Evolutionary conservation across 2,329 filamentous ascomycete genomes (phyloP).

Genomic region (Pseudogymnoascus sp.): DNA sequence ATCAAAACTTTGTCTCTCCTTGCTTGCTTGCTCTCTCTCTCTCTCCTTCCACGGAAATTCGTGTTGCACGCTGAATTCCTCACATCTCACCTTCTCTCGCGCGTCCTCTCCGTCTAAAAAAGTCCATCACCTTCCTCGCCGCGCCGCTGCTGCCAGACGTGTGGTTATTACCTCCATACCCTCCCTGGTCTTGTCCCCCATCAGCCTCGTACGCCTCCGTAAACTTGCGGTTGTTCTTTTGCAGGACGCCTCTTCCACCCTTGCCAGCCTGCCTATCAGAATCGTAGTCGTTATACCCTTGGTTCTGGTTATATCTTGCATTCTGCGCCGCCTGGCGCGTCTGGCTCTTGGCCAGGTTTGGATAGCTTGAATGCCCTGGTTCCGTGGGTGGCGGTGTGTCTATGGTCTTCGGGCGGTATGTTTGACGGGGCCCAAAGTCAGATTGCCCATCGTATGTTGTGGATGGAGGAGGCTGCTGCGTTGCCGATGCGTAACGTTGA

Average conservation of each 20-base stretch:
- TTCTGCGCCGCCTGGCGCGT: constrained; percentile 34
- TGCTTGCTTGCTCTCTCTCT: background rate
- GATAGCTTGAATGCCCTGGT: constrained; percentile 27
- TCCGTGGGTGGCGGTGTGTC: constrained; percentile 43
- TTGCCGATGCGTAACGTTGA: constrained; percentile 34
- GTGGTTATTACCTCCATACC: constrained; percentile 52
- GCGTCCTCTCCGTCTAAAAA: constrained; percentile 83
- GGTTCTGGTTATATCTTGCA: constrained; percentile 43
- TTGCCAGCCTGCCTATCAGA: constrained; percentile 26
- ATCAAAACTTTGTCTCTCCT: constrained; percentile 7
- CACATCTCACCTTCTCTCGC: constrained; percentile 53
- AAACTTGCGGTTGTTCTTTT: constrained; percentile 82
- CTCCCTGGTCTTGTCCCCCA: constrained; percentile 58
- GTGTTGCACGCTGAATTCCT: background rate
- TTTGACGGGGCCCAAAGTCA: constrained; percentile 21
- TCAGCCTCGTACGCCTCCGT: constrained; percentile 81
- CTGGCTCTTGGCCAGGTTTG: constrained; percentile 2
- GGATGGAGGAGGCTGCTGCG: background rate
- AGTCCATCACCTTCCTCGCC: constrained; percentile 93
- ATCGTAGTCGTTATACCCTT: constrained; percentile 39
- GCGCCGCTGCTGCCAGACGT: constrained; percentile 73
- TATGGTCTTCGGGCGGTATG: constrained; percentile 35
- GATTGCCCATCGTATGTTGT: constrained; percentile 1
- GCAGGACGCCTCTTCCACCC: constrained; percentile 52
- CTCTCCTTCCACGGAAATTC: background rate